A percentile compares a stretch with the other conserved stretches of the same genome.
phyloP scores from a whole-genome alignment of 306 rosid genomes.

The Fragaria ananassa region DNA sequence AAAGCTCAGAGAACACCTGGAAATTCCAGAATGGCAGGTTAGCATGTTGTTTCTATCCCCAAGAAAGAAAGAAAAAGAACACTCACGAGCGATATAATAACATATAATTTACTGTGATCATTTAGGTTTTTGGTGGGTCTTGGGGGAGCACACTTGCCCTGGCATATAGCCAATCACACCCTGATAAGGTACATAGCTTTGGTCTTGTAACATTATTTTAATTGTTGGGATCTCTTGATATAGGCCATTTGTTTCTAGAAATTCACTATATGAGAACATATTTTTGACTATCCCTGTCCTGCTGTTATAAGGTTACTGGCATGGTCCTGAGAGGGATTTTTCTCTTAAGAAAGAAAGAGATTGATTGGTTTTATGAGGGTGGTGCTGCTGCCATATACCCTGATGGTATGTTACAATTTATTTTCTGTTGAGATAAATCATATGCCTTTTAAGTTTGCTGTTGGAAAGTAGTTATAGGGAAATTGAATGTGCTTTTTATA shows the following conservation, averaged over 20 bases:
- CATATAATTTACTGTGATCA: slow-evolving; percentile 21
- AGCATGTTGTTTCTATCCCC: slow-evolving; percentile 18
- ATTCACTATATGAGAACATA: slow-evolving; percentile 12
- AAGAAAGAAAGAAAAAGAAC: background rate
- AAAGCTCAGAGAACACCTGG: slow-evolving; percentile 80
- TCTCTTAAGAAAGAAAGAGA: slow-evolving; percentile 85
- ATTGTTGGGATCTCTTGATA: slow-evolving; percentile 16
- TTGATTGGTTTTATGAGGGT: slow-evolving; percentile 99
- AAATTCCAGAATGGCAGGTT: slow-evolving; percentile 97
- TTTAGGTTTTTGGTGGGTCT: slow-evolving; percentile 93
- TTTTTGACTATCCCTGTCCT: slow-evolving; percentile 29
- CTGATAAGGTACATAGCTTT: slow-evolving; percentile 62
- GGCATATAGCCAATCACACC: slow-evolving; percentile 90
- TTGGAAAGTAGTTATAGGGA: background rate
- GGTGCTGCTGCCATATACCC: slow-evolving; percentile 95
- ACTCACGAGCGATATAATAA: slow-evolving; percentile 8
- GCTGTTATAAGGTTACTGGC: slow-evolving; percentile 73
- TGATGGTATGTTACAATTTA: slow-evolving; percentile 55
- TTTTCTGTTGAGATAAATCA: slow-evolving; percentile 10
- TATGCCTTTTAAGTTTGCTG: background rate
- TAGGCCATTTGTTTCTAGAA: background rate
- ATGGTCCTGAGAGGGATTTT: slow-evolving; percentile 84
- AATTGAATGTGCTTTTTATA: background rate
- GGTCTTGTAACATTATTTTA: background rate
- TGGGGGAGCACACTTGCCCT: slow-evolving; percentile 98